Base-by-base conservation (phyloP, 2,329 filamentous ascomycete species). In the Exophiala sp. region DNA sequence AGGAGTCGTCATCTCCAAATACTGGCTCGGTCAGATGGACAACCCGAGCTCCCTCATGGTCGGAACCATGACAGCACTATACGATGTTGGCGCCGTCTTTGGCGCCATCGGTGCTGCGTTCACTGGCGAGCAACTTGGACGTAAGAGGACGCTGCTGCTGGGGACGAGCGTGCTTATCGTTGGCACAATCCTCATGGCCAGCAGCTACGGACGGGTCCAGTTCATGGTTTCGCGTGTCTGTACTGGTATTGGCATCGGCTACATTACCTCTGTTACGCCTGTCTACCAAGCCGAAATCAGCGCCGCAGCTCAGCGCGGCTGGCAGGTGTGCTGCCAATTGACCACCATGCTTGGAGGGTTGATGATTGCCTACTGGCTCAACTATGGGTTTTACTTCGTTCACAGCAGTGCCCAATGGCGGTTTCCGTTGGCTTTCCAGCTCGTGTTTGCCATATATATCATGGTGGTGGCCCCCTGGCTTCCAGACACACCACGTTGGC, bases 271-370 rank as follows among this genome's bases (percentile, higher is more conserved):
- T 0, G 76, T 74, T 5, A 75, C 75, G 9, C 76, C 74, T 3
- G 69, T 79, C 2, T 80, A 76, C 75, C 76, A 72, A 62, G 72
- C 74, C 3, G 78, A 80, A 58, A 78, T 75, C 0, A 73, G 72
- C 1, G 74, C 72, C 41, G 64, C 69, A 3, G 63, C 65, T 16
- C 72, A 70, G 69, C 65, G 75, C 51, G 74, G 75, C 12, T 74
- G 73, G 43, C 63, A 76, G 10, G 71, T 78, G 4, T 67, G 76
- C 36, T 68, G 77, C 21, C 72, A 77, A 46, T 72, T 79, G 66
- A 75, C 75, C 39, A 69, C 78, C 62, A 78, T 77, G 49, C 75
- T 79, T 41, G 70, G 68, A 18, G 78, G 78, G 2, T 78, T 78
- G 53, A 71, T 65, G 1, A 45, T 80, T 1, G 73, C 71, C 6